A percentile compares a stretch with the other conserved stretches of the same genome.
Evolutionary conservation across 2,329 filamentous ascomycete species (phyloP).

Genomic region (Ceratocystis papillata): DNA sequence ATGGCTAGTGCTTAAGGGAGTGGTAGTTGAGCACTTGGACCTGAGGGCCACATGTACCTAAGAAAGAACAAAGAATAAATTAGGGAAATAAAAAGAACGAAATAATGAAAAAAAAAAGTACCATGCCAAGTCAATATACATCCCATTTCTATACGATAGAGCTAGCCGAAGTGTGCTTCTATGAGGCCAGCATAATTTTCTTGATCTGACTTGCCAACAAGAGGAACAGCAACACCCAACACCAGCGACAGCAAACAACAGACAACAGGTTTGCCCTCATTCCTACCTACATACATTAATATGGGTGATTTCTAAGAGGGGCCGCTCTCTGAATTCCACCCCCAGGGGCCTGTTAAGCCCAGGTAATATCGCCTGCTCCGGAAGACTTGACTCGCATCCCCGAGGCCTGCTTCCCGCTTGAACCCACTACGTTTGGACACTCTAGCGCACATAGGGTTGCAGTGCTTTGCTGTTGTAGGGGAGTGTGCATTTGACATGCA

Average conservation of each 20-base stretch:
- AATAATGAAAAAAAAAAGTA: neutral
- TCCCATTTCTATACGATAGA: neutral
- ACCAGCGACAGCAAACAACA: neutral
- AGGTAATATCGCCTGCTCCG: slow-evolving; percentile 11
- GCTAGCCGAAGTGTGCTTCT: neutral
- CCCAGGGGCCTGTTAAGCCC: slow-evolving; percentile 5
- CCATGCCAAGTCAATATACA: neutral
- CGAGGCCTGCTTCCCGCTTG: slow-evolving; percentile 17
- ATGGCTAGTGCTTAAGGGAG: neutral
- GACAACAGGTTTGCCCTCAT: neutral
- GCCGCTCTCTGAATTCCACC: slow-evolving; percentile 2
- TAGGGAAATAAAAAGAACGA: neutral
- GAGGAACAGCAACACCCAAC: neutral
- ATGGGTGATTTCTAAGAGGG: neutral
- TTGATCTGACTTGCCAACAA: neutral
- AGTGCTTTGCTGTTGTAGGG: slow-evolving; percentile 13
- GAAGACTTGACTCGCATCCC: slow-evolving; percentile 10
- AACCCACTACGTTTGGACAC: slow-evolving; percentile 11
- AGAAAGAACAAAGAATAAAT: no score
- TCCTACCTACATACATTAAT: neutral
- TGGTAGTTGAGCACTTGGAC: neutral
- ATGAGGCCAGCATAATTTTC: neutral
- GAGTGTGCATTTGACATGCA: slow-evolving; percentile 13
- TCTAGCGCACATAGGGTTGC: slow-evolving; percentile 3
- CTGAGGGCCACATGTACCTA: no score